A percentile compares a stretch with the other conserved stretches of the same genome.
Conservation (phyloP, 2,329 filamentous ascomycete genomes). For the Trichoderma pleuroti region DNA sequence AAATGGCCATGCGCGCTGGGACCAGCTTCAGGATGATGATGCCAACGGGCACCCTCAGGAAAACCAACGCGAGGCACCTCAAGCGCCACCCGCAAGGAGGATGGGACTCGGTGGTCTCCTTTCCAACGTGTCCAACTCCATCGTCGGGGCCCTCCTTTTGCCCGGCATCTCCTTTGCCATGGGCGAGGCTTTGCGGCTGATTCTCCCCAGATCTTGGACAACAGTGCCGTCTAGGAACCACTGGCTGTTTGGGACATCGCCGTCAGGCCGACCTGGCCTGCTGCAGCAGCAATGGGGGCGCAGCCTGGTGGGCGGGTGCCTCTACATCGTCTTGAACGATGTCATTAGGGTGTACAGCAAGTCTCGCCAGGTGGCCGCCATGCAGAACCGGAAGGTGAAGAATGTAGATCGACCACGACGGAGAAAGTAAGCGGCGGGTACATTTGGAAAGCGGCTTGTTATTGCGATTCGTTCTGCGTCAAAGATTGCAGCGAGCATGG, state of each 20-base stretch:
- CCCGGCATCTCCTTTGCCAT: conserved; percentile 75
- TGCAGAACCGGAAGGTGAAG: conserved; percentile 51
- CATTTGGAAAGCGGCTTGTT: background rate
- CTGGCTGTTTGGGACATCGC: conserved; percentile 23
- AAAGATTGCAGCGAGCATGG: conserved; percentile 5
- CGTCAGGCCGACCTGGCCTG: conserved; percentile 54
- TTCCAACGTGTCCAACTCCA: conserved; percentile 45
- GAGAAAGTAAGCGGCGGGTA: background rate
- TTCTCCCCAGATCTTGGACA: conserved; percentile 68
- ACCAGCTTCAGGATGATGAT: conserved; percentile 7
- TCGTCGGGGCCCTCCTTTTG: conserved; percentile 64
- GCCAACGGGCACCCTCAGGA: conserved; percentile 22
- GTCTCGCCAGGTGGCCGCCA: conserved; percentile 57
- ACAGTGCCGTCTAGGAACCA: conserved; percentile 34
- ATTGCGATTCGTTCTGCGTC: background rate
- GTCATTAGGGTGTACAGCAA: conserved; percentile 59
- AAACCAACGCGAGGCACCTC: conserved; percentile 33
- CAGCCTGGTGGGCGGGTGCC: conserved; percentile 80
- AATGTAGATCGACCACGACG: conserved; percentile 43
- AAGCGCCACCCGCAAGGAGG: conserved; percentile 34
- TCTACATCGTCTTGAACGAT: conserved; percentile 82
- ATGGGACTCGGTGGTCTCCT: conserved; percentile 37
- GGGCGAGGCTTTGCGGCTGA: conserved; percentile 68
- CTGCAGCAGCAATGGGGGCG: conserved; percentile 84
- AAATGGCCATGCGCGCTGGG: background rate